These are phyloP conservation scores for Candida awuae DNA, from an alignment of 805 yeast genomes.

Conservation along the genomic window DNA sequence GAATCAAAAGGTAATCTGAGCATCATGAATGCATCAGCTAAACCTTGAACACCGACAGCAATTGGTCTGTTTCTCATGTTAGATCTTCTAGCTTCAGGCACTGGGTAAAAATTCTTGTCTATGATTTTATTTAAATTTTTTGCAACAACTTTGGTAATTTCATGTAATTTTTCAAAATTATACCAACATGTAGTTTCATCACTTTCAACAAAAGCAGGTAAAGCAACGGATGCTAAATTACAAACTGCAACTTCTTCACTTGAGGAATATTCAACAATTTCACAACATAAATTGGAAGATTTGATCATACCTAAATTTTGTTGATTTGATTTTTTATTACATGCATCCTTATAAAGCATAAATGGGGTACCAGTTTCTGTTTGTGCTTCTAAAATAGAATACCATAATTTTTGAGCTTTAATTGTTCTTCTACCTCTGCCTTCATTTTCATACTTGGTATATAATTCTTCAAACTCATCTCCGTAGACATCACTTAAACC, in stretches of 20 bases:
- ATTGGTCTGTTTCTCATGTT: slow-evolving; percentile 54
- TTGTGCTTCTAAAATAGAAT: slow-evolving; percentile 51
- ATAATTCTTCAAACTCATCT: slow-evolving; percentile 45
- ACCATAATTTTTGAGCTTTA: slow-evolving; percentile 57
- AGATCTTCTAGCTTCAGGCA: slow-evolving; percentile 44
- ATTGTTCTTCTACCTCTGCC: slow-evolving; percentile 41
- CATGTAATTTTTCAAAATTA: slow-evolving; percentile 49
- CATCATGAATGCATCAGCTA: slow-evolving; percentile 51
- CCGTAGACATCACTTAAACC: slow-evolving; percentile 50
- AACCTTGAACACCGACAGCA: slow-evolving; percentile 58
- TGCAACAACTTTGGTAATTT: slow-evolving; percentile 45
- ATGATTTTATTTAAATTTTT: slow-evolving; percentile 49
- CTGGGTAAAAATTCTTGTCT: slow-evolving; percentile 50
- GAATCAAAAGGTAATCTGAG: slow-evolving; percentile 52
- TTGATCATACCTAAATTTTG: slow-evolving; percentile 53
- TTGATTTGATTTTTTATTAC: slow-evolving; percentile 51
- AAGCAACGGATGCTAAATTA: slow-evolving; percentile 52
- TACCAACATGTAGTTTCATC: slow-evolving; percentile 38
- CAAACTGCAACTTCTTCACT: slow-evolving; percentile 56
- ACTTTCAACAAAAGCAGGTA: slow-evolving; percentile 47
- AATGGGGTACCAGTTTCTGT: slow-evolving; percentile 61
- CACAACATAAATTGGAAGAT: slow-evolving; percentile 56
- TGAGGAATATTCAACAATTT: slow-evolving; percentile 52
- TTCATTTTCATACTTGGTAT: slow-evolving; percentile 44
- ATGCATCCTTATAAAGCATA: slow-evolving; percentile 57